Conservation (phyloP, 2,329 filamentous ascomycete genomes). For the Neurospora crassa region DNA sequence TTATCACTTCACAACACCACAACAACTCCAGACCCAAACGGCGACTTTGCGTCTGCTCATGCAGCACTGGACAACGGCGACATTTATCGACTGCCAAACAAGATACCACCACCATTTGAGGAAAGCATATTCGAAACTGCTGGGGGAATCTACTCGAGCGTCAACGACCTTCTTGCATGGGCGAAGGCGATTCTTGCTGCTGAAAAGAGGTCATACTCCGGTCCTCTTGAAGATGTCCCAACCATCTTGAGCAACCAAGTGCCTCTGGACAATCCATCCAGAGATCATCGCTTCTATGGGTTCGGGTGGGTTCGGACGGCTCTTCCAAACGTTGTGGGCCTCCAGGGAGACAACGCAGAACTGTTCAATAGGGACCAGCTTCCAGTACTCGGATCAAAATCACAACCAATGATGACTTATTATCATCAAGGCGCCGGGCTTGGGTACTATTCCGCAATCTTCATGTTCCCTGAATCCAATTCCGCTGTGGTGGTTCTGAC, state of each 20-base stretch:
- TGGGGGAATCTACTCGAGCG: slow-evolving; percentile 6
- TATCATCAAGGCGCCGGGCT: slow-evolving; percentile 5
- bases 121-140: slow-evolving; percentile 6
- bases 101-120: neutral
- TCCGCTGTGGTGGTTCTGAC: slow-evolving; percentile 2
- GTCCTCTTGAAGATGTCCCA: neutral
- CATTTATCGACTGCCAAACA: neutral
- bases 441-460: slow-evolving; percentile 3
- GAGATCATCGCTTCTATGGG: slow-evolving; percentile 2
- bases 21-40: neutral
- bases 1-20: slow-evolving; percentile 1
- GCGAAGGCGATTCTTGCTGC: neutral
- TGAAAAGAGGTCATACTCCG: neutral
- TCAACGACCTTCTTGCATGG: slow-evolving; percentile 4
- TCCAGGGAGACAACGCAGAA: slow-evolving; percentile 3
- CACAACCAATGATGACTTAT: neutral
- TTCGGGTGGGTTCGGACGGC: slow-evolving; percentile 6
- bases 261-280: slow-evolving; percentile 3
- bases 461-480: slow-evolving; percentile 4
- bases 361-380: neutral
- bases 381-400: slow-evolving; percentile 2
- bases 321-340: slow-evolving; percentile 2
- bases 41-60: slow-evolving; percentile 1
- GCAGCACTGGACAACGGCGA: neutral
- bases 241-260: slow-evolving; percentile 4